Conservation (phyloP, 352 stramenopile genomes). For the Phytophthora nicotianae region DNA sequence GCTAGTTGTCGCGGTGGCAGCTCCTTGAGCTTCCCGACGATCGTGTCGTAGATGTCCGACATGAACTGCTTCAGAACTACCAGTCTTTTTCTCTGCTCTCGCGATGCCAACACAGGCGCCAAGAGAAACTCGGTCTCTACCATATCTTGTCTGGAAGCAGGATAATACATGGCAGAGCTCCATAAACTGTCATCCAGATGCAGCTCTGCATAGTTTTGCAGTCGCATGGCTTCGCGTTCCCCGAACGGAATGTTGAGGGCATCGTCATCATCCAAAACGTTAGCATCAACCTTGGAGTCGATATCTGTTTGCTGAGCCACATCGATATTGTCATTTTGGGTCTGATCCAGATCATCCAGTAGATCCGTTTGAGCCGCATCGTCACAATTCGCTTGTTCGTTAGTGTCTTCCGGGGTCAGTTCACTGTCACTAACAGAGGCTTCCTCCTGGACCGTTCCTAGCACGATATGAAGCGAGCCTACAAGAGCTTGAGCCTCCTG, state of each 20-base stretch:
- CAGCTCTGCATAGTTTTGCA: conserved; percentile 35
- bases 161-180: conserved; percentile 39
- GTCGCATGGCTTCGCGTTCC: conserved; percentile 22
- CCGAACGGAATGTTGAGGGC: conserved; percentile 23
- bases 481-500: conserved; percentile 35
- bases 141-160: conserved; percentile 15
- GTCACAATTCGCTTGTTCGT: conserved; percentile 8
- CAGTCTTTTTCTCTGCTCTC: conserved; percentile 55
- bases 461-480: conserved; percentile 32
- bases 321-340: neutral
- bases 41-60: conserved; percentile 67
- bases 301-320: conserved; percentile 4
- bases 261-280: conserved; percentile 4
- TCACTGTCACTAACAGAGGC: conserved; percentile 16
- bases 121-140: conserved; percentile 22
- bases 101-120: conserved; percentile 39
- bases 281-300: neutral
- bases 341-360: conserved; percentile 7
- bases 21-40: conserved; percentile 58
- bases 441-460: conserved; percentile 34
- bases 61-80: conserved; percentile 74
- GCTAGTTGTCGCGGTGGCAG: conserved; percentile 21
- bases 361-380: conserved; percentile 14
- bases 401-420: conserved; percentile 1
- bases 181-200: conserved; percentile 48